Evolutionary conservation across 768 basidiomycete genomes (phyloP).

Genomic region (Tephrocybe sp.): DNA sequence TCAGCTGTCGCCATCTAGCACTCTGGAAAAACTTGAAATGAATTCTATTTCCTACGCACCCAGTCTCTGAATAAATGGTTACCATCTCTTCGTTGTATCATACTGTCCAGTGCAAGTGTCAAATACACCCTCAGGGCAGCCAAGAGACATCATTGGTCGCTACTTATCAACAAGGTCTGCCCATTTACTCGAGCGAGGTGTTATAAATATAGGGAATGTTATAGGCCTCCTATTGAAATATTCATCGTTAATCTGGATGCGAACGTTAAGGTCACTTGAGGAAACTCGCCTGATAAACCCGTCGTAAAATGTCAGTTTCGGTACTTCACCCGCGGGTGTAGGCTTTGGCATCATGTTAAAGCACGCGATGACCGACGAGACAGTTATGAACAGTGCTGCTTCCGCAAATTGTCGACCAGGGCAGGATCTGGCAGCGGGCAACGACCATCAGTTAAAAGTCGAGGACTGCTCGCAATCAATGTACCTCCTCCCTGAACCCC

Average conservation of each 20-base stretch:
- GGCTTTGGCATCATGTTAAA: conserved; percentile 4
- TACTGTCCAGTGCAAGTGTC: too few relatives aligned
- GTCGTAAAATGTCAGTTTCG: conserved; percentile 3
- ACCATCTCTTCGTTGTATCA: too few relatives aligned
- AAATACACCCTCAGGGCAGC: too few relatives aligned
- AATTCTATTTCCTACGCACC: too few relatives aligned
- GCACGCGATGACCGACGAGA: conserved; percentile 18
- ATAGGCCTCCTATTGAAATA: conserved; percentile 5
- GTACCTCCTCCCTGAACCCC: conserved; percentile 22
- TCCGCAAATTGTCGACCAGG: conserved; percentile 24
- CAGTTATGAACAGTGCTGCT: conserved; percentile 21
- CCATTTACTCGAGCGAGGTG: conserved; percentile 1
- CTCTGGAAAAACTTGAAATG: too few relatives aligned
- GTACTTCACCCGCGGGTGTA: background rate
- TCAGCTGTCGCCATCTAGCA: too few relatives aligned
- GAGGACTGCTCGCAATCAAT: background rate
- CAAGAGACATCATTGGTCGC: too few relatives aligned
- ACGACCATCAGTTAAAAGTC: background rate
- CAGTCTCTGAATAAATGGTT: too few relatives aligned
- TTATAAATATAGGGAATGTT: background rate
- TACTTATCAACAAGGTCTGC: conserved; percentile 4
- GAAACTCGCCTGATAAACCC: conserved; percentile 11
- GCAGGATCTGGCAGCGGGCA: conserved; percentile 15
- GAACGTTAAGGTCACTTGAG: background rate
- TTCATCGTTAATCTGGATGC: background rate